Conservation (phyloP, 768 basidiomycete genomes). For the Trametes cinnabarina region DNA sequence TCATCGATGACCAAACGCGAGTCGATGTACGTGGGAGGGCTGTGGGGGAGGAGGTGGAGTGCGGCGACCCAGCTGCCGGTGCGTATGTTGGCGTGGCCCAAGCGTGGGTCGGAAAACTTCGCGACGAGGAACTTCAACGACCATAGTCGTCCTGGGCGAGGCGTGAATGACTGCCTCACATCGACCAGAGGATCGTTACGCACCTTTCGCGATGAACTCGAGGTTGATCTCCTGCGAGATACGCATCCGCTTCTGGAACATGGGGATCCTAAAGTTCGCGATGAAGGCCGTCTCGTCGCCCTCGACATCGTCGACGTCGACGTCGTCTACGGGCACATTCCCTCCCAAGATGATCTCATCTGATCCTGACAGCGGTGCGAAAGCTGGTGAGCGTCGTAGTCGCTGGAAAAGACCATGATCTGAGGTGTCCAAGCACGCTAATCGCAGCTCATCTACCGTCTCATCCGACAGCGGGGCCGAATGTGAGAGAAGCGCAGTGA, state of each 20-base stretch:
- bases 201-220: constrained; percentile 51
- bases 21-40: constrained; percentile 58
- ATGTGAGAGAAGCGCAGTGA: constrained; percentile 53
- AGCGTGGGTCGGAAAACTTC: background rate
- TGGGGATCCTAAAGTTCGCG: constrained; percentile 47
- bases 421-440: constrained; percentile 62
- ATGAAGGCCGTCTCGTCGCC: constrained; percentile 54
- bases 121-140: constrained; percentile 41
- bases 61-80: constrained; percentile 41
- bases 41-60: constrained; percentile 52
- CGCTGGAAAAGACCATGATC: constrained; percentile 63
- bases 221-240: constrained; percentile 51
- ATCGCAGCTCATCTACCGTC: constrained; percentile 61
- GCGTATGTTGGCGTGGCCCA: background rate
- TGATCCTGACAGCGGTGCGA: constrained; percentile 49
- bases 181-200: background rate
- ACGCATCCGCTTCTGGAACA: constrained; percentile 73
- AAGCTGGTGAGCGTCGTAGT: constrained; percentile 50
- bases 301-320: constrained; percentile 51
- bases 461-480: constrained; percentile 42
- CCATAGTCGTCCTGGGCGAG: constrained; percentile 53
- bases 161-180: background rate
- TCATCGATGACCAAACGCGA: constrained; percentile 47
- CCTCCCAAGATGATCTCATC: constrained; percentile 46
- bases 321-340: constrained; percentile 40